Base-by-base conservation (phyloP, 2,329 filamentous ascomycete genomes). In the Paecilomyces niveus region DNA sequence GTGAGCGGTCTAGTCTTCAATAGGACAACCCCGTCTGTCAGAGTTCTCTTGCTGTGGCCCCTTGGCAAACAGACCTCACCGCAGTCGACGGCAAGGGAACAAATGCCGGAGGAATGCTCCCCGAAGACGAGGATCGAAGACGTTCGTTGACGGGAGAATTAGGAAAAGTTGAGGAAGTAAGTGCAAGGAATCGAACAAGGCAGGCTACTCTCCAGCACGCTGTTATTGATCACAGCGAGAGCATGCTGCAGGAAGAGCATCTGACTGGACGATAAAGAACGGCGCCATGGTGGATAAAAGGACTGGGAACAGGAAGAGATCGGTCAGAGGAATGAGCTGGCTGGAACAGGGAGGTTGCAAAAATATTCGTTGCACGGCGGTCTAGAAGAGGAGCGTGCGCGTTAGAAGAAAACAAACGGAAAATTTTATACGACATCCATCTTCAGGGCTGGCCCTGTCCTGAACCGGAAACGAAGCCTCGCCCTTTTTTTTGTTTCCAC, bases 161-260 rank as follows among this genome's bases (percentile, higher is more conserved):
- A 62, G 57, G 55, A 55, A 33, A 31, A 55, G 55, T 22, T 24
- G 24, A 21, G 22, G 21, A 13, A 52, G 55, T 49, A 59, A 22
- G 45, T 55, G 45, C 55, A 31, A 60, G 56, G 29, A 58, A 57
- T 59, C 59, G 62, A 61, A 29, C 58, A 58, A 57, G 26, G 58
- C 53, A 62, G 11, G 56, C 45, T 4, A 58, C 35, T 22, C 57
- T 54, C 54, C 57, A 32, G 55, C 53, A 45, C 59, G 59, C 62
- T 61, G 61, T 64, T 66, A 66, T 55, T 61, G 65, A 57, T 62
- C 59, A 58, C 32, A 18, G 13, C 54, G 51, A 60, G 58, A 58
- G 64, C 64, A 64, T 67, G 65, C 57, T 59, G 62, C 49, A 59
- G 54, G 59, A 31, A 26, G 49, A 58, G 61, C 59, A 62, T 66